phyloP scores from a whole-genome alignment of 1,284 basidiomycete species.

The Ustilago lituana region DNA sequence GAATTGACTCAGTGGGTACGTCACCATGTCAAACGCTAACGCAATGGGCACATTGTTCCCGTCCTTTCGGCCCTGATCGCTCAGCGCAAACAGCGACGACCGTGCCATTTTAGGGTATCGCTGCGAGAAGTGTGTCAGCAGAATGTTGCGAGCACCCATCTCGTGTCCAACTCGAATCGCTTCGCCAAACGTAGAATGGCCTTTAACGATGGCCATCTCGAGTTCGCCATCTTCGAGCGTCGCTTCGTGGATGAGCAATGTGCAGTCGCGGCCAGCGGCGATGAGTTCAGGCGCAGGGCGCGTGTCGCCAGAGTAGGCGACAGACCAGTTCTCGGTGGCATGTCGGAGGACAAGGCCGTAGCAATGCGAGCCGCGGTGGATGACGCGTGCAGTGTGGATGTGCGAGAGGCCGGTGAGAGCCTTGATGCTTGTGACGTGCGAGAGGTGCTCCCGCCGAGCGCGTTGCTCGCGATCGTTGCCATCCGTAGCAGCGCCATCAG shows the following conservation, averaged over 20 bases:
- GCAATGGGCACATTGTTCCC: slow-evolving; percentile 69
- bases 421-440: slow-evolving; percentile 28
- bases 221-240: slow-evolving; percentile 79
- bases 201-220: slow-evolving; percentile 78
- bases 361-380: slow-evolving; percentile 32
- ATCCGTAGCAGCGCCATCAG: not conserved
- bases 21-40: slow-evolving; percentile 82
- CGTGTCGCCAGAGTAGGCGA: slow-evolving; percentile 83
- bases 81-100: slow-evolving; percentile 42
- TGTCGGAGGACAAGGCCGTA: slow-evolving; percentile 68
- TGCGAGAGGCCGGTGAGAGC: slow-evolving; percentile 22
- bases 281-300: slow-evolving; percentile 78
- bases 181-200: slow-evolving; percentile 88
- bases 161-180: slow-evolving; percentile 78
- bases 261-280: slow-evolving; percentile 76
- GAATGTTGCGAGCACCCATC: slow-evolving; percentile 82
- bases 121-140: slow-evolving; percentile 94
- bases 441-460: slow-evolving; percentile 10
- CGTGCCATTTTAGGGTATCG: slow-evolving; percentile 87
- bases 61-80: not conserved
- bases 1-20: slow-evolving; percentile 78
- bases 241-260: slow-evolving; percentile 91
- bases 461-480: slow-evolving; percentile 7
- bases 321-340: slow-evolving; percentile 65
- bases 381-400: slow-evolving; percentile 49